These are phyloP conservation scores for Colletotrichum simmondsii DNA, from an alignment of 2,329 filamentous ascomycete genomes.

Conservation along the genomic window DNA sequence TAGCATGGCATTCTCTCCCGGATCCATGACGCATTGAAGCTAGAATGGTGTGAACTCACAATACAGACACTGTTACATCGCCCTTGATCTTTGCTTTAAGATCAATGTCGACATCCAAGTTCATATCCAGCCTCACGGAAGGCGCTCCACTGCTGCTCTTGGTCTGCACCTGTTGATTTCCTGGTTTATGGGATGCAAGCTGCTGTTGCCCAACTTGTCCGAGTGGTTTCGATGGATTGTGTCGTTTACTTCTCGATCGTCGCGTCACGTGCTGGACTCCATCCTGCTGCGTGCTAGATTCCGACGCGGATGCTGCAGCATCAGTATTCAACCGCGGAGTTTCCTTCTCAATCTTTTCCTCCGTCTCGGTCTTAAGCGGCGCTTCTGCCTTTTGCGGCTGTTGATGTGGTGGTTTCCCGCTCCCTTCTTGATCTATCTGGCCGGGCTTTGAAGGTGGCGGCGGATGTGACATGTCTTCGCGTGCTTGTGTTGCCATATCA, in stretches of 20 bases:
- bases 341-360: slow-evolving; percentile 5
- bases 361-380: neutral
- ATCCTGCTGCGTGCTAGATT: neutral
- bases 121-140: slow-evolving; percentile 28
- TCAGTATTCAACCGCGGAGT: neutral
- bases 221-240: neutral
- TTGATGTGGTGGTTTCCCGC: neutral
- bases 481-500: neutral
- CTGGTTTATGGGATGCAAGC: slow-evolving; percentile 9
- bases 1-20: too few species aligned
- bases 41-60: slow-evolving; percentile 7
- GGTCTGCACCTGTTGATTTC: slow-evolving; percentile 1
- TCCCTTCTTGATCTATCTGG: neutral
- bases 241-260: neutral
- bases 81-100: slow-evolving; percentile 32
- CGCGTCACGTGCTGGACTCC: neutral
- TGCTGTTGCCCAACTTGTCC: neutral
- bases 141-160: slow-evolving; percentile 21
- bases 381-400: neutral
- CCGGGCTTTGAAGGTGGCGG: neutral
- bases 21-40: too few species aligned
- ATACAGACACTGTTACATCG: slow-evolving; percentile 17
- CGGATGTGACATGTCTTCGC: neutral
- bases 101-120: slow-evolving; percentile 31
- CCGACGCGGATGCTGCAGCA: neutral